Evolutionary conservation across 2,329 filamentous ascomycete species (phyloP).

Genomic region (Penicillium brasilianum): DNA sequence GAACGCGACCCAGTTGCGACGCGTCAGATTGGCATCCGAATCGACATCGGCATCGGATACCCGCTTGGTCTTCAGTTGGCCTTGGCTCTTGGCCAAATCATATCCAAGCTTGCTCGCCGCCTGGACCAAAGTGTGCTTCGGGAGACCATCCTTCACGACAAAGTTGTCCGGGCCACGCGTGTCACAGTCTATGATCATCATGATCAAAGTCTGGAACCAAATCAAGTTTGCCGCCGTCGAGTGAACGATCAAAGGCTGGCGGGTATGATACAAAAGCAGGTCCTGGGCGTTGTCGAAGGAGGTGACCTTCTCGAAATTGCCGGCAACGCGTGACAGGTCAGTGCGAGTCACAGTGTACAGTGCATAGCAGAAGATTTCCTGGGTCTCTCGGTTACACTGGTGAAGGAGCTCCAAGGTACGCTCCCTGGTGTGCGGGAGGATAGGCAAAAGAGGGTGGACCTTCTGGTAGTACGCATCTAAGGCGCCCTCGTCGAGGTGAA

Average conservation of each 20-base stretch:
- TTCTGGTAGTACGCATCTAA: constrained; percentile 50
- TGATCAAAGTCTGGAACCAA: constrained; percentile 47
- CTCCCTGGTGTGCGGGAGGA: constrained; percentile 48
- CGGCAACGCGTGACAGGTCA: constrained; percentile 40
- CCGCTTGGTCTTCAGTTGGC: constrained; percentile 45
- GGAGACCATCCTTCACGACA: constrained; percentile 46
- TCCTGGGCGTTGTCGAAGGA: constrained; percentile 50
- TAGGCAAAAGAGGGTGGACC: constrained; percentile 48
- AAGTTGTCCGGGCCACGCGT: constrained; percentile 50
- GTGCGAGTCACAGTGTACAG: constrained; percentile 49
- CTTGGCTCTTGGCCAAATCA: constrained; percentile 45
- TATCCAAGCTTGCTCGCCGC: constrained; percentile 45
- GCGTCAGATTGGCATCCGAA: constrained; percentile 47
- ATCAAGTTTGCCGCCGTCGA: constrained; percentile 45
- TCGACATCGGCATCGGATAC: constrained; percentile 44
- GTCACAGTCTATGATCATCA: constrained; percentile 52
- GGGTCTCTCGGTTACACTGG: constrained; percentile 46
- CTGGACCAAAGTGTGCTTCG: constrained; percentile 49
- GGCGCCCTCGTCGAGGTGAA: constrained; percentile 46
- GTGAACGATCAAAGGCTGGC: constrained; percentile 43
- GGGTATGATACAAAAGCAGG: constrained; percentile 44
- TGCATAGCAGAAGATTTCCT: constrained; percentile 48
- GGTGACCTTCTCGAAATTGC: constrained; percentile 41
- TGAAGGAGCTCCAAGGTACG: constrained; percentile 45
- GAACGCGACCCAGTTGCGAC: constrained; percentile 48